Evolutionary conservation across 176 grass and related monocot species (phyloP), one percentile per base, ranked within the genome.

Genomic region (Pharus latifolius): DNA sequence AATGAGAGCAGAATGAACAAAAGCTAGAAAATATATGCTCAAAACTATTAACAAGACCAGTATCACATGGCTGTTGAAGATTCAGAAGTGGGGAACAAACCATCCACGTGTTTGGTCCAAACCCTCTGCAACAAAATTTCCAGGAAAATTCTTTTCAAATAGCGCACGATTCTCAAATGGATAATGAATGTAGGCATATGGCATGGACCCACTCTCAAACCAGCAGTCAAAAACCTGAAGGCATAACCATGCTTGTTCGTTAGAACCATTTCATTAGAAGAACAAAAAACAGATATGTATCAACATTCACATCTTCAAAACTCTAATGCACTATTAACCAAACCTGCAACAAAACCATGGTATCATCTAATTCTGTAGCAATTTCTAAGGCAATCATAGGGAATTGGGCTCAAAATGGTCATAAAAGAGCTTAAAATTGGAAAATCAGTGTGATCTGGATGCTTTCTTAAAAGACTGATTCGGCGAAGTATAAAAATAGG

Each of bases 131-230:
- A 99, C 89, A 76, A 99, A 99, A 68, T 99, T 88, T 16, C 95
- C 95, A 56, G 95, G 95, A 73, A 99, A 99, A 60, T 99, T 99
- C 49, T 94, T 91, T 63, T 99, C 90, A 67, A 99, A 99, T 40
- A 94, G 76, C 60, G 88, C 95, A 57, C 79, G 79, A 78, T 99
- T 99, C 83, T 99, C 95, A 69, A 99, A 99, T 75, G 95, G 95
- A 55, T 99, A 99, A 67, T 99, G 95, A 86, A 99, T 88, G 75
- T 94, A 94, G 25, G 95, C 95, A 83, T 94, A 99, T 67, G 95
- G 95, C 95, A 99, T 99, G 6, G 90, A 99, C 35, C 90, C 90
- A 68, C 95, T 99, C 76, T 99, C 95, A 72, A 99, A 99, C 95
- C 95, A 99, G 76, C 95, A 99, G 58, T 99, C 95, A 6, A 99